Evolutionary conservation across 176 grass and related monocot species (phyloP).

Genomic region (Oryza coarctata): DNA sequence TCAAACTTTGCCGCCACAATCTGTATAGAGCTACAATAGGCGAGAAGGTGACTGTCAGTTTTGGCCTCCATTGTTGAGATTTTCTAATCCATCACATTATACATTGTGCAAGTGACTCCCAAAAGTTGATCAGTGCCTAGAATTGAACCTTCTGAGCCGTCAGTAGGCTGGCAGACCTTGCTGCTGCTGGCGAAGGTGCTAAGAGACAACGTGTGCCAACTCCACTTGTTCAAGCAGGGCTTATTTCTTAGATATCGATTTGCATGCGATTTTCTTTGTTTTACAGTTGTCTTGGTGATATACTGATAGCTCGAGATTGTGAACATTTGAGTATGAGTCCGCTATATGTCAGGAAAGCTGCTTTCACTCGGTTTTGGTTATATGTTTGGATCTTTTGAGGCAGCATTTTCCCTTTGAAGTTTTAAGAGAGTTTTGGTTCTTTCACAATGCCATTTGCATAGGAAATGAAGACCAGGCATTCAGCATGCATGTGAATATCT

Average conservation of each 20-base stretch:
- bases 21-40: neutral
- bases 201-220: no score
- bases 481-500: no score
- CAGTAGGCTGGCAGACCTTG: neutral
- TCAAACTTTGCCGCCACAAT: neutral
- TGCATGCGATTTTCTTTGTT: neutral
- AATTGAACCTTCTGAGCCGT: neutral
- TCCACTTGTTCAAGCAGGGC: no score
- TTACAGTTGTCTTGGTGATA: neutral
- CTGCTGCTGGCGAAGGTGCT: neutral
- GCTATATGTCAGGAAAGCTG: neutral
- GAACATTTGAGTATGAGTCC: neutral
- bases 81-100: neutral
- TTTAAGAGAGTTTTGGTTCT: neutral
- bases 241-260: neutral
- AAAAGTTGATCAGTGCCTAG: neutral
- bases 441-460: no score
- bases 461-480: no score
- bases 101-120: neutral
- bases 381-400: neutral
- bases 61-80: neutral
- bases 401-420: neutral
- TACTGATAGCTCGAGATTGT: neutral
- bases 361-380: neutral
- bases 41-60: neutral